Conservation (phyloP, 306 rosid genomes). For the Ammopiptanthus mongolicus region DNA sequence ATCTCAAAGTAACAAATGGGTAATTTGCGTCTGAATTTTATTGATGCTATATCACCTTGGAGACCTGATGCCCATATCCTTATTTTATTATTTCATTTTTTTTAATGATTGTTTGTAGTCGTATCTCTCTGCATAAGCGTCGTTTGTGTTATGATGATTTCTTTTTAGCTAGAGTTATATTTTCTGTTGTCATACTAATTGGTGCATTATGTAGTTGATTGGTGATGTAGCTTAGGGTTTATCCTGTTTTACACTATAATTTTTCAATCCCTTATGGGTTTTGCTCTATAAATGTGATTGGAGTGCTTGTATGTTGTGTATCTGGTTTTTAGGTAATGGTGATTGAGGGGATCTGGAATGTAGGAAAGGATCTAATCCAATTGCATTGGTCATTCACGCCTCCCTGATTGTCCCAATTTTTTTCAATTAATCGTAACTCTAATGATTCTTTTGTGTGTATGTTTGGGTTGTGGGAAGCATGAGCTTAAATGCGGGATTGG, state of each 20-base stretch:
- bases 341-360: too few species aligned
- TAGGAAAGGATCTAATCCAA: too few species aligned
- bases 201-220: not conserved
- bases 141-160: not conserved
- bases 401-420: too few species aligned
- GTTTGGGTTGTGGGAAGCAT: too few species aligned
- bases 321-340: too few species aligned
- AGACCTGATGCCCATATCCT: slow-evolving; percentile 34
- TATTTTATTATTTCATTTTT: not conserved
- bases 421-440: too few species aligned
- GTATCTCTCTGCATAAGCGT: not conserved
- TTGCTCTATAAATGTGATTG: too few species aligned
- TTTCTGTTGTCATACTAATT: not conserved
- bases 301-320: too few species aligned
- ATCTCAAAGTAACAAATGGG: slow-evolving; percentile 24
- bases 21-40: slow-evolving; percentile 49
- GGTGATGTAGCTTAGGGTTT: too few species aligned
- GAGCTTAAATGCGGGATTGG: too few species aligned
- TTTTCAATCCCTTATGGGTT: not conserved
- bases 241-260: too few species aligned
- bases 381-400: not conserved
- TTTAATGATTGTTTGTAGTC: not conserved
- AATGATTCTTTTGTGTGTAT: too few species aligned
- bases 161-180: not conserved
- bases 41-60: slow-evolving; percentile 45